phyloP scores from a whole-genome alignment of 2,329 filamentous ascomycete genomes.

The Ceratocystis lukuohia region DNA sequence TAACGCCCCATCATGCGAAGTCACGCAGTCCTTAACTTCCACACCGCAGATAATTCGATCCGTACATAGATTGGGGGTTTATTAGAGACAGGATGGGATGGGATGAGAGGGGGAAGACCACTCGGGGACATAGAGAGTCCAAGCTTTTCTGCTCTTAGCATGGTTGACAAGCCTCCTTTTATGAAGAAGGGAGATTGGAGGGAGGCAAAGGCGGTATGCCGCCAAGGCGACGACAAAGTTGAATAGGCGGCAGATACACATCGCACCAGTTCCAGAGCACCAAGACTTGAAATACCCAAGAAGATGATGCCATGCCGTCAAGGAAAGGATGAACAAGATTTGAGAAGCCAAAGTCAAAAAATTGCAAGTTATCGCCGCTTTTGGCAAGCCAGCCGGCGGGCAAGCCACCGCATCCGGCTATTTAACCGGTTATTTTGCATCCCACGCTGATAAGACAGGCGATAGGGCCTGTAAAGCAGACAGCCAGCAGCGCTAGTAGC shows the following conservation, averaged over 20 bases:
- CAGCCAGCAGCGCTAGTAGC: too few relatives aligned
- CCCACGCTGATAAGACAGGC: neutral
- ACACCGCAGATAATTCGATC: neutral
- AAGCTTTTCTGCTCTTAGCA: slow-evolving; percentile 4
- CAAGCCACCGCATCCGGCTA: neutral
- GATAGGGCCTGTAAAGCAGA: too few relatives aligned
- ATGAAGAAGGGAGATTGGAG: neutral
- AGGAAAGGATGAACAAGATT: slow-evolving; percentile 1
- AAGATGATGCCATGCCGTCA: too few relatives aligned
- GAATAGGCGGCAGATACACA: neutral
- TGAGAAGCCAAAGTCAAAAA: neutral
- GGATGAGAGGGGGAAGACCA: neutral
- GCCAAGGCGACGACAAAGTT: neutral
- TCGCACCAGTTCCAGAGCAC: too few relatives aligned
- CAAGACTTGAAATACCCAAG: too few relatives aligned
- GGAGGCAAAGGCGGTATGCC: neutral
- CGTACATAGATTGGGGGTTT: too few relatives aligned
- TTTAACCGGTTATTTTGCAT: neutral
- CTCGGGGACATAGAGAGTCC: neutral
- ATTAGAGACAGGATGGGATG: too few relatives aligned
- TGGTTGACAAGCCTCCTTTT: slow-evolving; percentile 7
- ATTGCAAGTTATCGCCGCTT: neutral
- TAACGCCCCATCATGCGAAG: neutral
- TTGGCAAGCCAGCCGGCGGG: neutral
- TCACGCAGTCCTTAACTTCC: neutral